Evolutionary conservation across 2,329 filamentous ascomycete species (phyloP).

Genomic region (Metarhizium guizhouense): DNA sequence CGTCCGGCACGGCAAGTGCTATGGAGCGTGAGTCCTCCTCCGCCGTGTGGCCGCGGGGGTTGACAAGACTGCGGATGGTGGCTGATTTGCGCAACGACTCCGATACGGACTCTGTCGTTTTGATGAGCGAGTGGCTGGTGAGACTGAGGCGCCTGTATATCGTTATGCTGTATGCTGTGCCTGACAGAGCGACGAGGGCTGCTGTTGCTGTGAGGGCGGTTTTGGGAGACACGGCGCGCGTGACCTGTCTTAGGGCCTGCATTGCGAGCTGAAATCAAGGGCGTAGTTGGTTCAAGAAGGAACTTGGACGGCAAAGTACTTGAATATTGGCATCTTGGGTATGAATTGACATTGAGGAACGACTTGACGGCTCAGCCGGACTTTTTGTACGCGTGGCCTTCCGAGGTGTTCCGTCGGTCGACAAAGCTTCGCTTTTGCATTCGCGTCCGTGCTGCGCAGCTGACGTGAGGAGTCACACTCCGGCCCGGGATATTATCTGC

Average conservation of each 20-base stretch:
- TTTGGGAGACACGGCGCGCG: background rate
- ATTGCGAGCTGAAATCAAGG: no score
- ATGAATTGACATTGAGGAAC: no score
- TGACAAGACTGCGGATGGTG: slow-evolving; percentile 17
- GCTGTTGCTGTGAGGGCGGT: background rate
- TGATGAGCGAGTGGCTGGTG: slow-evolving; percentile 10
- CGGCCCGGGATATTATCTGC: background rate
- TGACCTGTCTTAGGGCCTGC: background rate
- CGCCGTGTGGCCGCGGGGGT: slow-evolving; percentile 12
- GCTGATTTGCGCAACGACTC: slow-evolving; percentile 14
- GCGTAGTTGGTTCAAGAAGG: no score
- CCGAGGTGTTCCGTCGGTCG: no score
- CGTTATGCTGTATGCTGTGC: background rate
- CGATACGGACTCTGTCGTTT: slow-evolving; percentile 7
- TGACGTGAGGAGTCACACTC: background rate
- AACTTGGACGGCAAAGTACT: no score
- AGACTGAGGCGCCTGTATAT: background rate
- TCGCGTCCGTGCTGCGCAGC: background rate
- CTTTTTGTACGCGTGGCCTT: no score
- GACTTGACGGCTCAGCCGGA: no score
- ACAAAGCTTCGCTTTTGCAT: no score
- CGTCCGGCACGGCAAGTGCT: no score
- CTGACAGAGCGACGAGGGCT: background rate
- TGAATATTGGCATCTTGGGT: no score
- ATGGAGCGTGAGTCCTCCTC: slow-evolving; percentile 13